Evolutionary conservation across 306 rosid species (phyloP), one percentile per base, ranked within the genome.

Genomic region (Begonia fuchsioides): DNA sequence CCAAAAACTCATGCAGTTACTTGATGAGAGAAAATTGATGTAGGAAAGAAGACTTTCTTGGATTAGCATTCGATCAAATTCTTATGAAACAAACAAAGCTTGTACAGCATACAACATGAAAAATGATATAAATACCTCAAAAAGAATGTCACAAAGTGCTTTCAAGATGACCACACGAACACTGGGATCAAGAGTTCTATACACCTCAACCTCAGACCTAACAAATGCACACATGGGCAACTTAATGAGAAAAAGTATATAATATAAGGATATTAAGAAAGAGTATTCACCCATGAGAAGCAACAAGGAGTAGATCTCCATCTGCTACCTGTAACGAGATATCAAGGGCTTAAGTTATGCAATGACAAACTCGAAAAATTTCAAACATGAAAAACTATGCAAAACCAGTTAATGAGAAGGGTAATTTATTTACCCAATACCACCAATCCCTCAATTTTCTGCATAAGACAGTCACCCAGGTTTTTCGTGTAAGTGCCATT

Each of bases 391-490:
- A n/a, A n/a, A n/a, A n/a, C n/a, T n/a, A n/a, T n/a, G n/a, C n/a
- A n/a, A n/a, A n/a, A n/a, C n/a, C n/a, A n/a, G n/a, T n/a, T 26
- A 8, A 60, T 49, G 18, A 57, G 55, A 54, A 53, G 56, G 56
- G 51, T 43, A 47, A 55, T 54, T 17, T 39, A 56, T 12, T 71
- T 86, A 92, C 99, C 99, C 99, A 92, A 67, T 77, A 92, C 99
- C 99, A 92, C 99, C 99, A 92, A 54, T 86, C 99, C 72, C 94
- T 83, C 75, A 92, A 72, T 80, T 92, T 92, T 70, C 99, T 71
- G 77, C 99, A 92, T 59, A 92, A 76, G 47, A 86, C 88, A 0
- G 99, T 92, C 70, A 92, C 70, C 99, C 99, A 92, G 15, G 96
- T 79, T 68, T 80, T 83, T 45, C 93, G 86, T 51, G 99, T 92